phyloP scores from a whole-genome alignment of 2,329 filamentous ascomycete genomes.

The Phialemoniopsis sp. region DNA sequence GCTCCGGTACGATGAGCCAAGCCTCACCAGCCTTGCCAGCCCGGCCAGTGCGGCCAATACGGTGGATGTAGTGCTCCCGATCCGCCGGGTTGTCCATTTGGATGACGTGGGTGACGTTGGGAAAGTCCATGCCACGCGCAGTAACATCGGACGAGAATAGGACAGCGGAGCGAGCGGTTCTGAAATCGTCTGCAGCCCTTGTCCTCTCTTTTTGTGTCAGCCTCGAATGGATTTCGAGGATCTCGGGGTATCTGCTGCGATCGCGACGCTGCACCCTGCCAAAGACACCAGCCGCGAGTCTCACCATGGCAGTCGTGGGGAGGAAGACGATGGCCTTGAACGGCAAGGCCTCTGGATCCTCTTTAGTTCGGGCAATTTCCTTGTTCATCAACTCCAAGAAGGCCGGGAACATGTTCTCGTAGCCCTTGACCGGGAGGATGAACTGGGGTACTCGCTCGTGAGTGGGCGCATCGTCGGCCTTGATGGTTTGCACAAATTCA shows the following conservation, averaged over 20 bases:
- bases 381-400: constrained; percentile 71
- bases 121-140: constrained; percentile 70
- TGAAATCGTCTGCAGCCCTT: constrained; percentile 67
- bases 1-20: constrained; percentile 58
- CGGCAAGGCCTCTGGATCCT: constrained; percentile 41
- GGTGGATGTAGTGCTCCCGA: constrained; percentile 58
- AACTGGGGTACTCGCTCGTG: constrained; percentile 83
- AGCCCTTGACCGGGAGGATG: constrained; percentile 60
- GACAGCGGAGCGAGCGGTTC: constrained; percentile 55
- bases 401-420: constrained; percentile 73
- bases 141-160: constrained; percentile 78
- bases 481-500: constrained; percentile 86
- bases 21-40: constrained; percentile 70
- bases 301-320: constrained; percentile 65
- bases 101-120: constrained; percentile 56
- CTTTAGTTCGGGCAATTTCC: constrained; percentile 39
- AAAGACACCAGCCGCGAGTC: constrained; percentile 59
- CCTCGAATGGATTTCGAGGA: constrained; percentile 71
- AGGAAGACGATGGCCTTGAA: constrained; percentile 98
- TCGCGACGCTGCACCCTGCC: constrained; percentile 29
- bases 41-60: constrained; percentile 66
- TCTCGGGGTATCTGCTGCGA: constrained; percentile 24
- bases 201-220: constrained; percentile 70
- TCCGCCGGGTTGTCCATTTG: constrained; percentile 50
- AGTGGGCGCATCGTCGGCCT: constrained; percentile 75